Base-by-base conservation (phyloP, 768 basidiomycete genomes). In the Psilocybe subaeruginosa region DNA sequence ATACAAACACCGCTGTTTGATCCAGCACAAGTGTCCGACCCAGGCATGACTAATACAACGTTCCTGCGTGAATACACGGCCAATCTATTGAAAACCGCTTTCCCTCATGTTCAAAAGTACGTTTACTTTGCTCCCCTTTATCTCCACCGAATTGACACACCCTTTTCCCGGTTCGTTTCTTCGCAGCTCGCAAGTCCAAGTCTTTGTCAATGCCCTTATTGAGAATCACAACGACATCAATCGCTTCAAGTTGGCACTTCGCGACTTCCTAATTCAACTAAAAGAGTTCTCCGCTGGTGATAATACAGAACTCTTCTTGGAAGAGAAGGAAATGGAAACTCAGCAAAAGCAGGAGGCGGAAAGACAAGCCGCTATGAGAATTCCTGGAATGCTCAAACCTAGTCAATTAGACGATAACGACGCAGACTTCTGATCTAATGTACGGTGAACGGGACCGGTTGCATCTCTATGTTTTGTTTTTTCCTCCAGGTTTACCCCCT, bases 301-400 rank as follows among this genome's bases (percentile, higher is more conserved):
- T 70, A 96, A 97, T 65, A 79, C 95, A 8, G 97, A 98, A 65
- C 80, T 98, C 39, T 98, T 82, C 78, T 80, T 94, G 66, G 97
- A 98, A 70, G 97, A 99, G 77, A 97, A 95, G 76, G 96, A 98
- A 73, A 84, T 85, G 3, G 97, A 97, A 74, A 81, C 82, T 19
- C 85, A 89, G 71, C 81, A 79, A 73, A 90, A 92, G 77, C 88
- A 86, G 0, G 86, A 91, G 65, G 91, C 88, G 62, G 95, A 97
- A 76, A 89, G 89, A 55, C 87, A 95, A 77, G 85, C 90, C 39
- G 95, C 95, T 27, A 91, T 93, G 84, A 86, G 92, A 66, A 94
- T 99, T 62, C 97, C 96, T n/a, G 97, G 97, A 43, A 92, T 98
- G 91, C 84, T 98, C 74, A 97, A 97, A 76, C 96, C 95, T 43